Conservation (phyloP, 306 rosid genomes). For the Quercus variabilis region DNA sequence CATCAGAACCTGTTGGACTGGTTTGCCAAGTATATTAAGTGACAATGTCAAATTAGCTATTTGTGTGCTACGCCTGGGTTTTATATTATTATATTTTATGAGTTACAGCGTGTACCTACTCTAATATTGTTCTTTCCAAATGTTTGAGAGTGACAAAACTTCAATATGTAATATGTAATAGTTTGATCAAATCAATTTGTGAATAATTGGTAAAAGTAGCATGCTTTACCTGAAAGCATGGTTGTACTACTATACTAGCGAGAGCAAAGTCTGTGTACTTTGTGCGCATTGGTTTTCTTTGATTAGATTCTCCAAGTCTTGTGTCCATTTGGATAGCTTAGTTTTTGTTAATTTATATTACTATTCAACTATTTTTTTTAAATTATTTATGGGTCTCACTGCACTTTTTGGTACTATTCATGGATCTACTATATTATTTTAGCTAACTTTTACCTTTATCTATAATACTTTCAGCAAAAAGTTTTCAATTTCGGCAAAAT, state of each 20-base stretch:
- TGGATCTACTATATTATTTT: fast-evolving
- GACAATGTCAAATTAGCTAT: not conserved
- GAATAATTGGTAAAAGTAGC: not conserved
- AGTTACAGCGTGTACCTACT: not conserved
- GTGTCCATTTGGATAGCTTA: no score
- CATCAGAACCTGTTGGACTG: constrained; percentile 29
- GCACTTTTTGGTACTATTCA: no score
- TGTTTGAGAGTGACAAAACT: not conserved
- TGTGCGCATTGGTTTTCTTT: no score
- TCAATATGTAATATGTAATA: not conserved
- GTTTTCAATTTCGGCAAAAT: no score
- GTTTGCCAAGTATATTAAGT: constrained; percentile 25
- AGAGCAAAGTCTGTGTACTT: no score
- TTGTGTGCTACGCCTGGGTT: not conserved
- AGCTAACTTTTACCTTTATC: no score
- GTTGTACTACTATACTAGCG: not conserved
- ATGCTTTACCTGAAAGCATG: not conserved
- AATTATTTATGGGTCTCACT: fast-evolving
- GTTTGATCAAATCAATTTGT: not conserved
- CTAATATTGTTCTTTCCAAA: not conserved
- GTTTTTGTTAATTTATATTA: no score
- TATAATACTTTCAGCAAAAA: no score
- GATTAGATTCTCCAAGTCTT: no score
- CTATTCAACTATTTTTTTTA: no score
- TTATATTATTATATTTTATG: not conserved